These are phyloP conservation scores for Gossypium gossypioides DNA, from an alignment of 441 rosid species.

Conservation along the genomic window DNA sequence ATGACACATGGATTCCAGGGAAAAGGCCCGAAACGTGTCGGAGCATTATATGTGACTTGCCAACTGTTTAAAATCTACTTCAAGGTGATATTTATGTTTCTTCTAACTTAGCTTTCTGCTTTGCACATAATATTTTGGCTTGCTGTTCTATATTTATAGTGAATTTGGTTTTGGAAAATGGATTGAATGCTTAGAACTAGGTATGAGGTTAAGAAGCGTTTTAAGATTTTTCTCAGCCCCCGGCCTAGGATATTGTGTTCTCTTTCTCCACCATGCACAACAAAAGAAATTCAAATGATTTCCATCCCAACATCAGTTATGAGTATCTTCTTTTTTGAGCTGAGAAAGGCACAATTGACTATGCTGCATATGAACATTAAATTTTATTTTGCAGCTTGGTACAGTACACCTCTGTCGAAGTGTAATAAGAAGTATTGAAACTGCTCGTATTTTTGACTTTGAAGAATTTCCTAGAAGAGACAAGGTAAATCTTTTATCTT, in stretches of 20 bases:
- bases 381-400: conserved; percentile 59
- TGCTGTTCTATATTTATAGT: not conserved
- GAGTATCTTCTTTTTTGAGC: not conserved
- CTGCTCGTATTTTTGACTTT: conserved; percentile 89
- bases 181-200: not conserved
- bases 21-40: conserved; percentile 86
- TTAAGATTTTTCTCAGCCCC: not conserved
- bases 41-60: conserved; percentile 89
- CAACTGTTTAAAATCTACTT: conserved; percentile 89
- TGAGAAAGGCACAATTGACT: not conserved
- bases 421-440: conserved; percentile 92
- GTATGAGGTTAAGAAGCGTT: not conserved
- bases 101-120: conserved; percentile 1
- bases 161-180: not conserved
- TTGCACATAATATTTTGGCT: not conserved
- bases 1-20: conserved; percentile 41
- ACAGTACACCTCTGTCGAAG: conserved; percentile 93
- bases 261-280: not conserved
- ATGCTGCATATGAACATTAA: conserved; percentile 1
- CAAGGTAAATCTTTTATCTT: conserved; percentile 36
- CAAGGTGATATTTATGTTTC: conserved; percentile 41
- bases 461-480: conserved; percentile 93
- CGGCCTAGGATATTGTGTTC: not conserved
- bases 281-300: not conserved
- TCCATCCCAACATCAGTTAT: not conserved